Percentiles rank a stretch among this genome's conserved stretches.
These are phyloP conservation scores for Yamadazyma dushanensis DNA, from an alignment of 1,139 yeast genomes.

Conservation along the genomic window DNA sequence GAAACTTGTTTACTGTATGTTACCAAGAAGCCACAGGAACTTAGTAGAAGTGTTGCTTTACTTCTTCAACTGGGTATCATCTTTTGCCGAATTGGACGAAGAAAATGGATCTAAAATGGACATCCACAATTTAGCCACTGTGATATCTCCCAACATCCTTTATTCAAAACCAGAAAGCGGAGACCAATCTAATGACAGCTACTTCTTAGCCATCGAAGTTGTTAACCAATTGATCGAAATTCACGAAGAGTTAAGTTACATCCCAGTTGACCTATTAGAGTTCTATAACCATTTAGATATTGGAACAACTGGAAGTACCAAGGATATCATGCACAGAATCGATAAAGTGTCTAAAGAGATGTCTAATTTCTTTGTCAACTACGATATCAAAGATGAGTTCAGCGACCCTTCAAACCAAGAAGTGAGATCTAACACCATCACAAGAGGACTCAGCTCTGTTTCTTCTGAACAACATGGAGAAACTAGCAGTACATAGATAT, in stretches of 20 bases:
- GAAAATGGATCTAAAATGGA: conserved; percentile 96
- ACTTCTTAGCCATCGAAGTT: conserved; percentile 88
- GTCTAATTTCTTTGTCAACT: conserved; percentile 28
- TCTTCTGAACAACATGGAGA: conserved; percentile 12
- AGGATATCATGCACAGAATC: conserved; percentile 38
- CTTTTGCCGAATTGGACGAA: conserved; percentile 87
- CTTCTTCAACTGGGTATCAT: conserved; percentile 93
- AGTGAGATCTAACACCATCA: conserved; percentile 34
- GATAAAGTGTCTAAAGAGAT: conserved; percentile 34
- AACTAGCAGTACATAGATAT: conserved; percentile 7
- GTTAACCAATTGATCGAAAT: conserved; percentile 81
- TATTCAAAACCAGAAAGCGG: conserved; percentile 33
- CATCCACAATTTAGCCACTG: conserved; percentile 91
- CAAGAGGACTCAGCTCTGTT: conserved; percentile 36
- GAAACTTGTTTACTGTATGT: conserved; percentile 72
- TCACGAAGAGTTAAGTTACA: conserved; percentile 76
- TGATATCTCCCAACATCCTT: conserved; percentile 87
- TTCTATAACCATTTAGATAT: conserved; percentile 30
- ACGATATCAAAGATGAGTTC: conserved; percentile 20
- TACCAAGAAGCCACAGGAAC: conserved; percentile 83
- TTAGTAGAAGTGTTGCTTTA: conserved; percentile 81
- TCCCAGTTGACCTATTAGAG: conserved; percentile 59
- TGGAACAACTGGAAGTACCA: conserved; percentile 27
- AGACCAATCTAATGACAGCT: conserved; percentile 60
- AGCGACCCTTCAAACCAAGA: conserved; percentile 25